Conservation (phyloP, 768 basidiomycete species). For the Lactarius tabidus region DNA sequence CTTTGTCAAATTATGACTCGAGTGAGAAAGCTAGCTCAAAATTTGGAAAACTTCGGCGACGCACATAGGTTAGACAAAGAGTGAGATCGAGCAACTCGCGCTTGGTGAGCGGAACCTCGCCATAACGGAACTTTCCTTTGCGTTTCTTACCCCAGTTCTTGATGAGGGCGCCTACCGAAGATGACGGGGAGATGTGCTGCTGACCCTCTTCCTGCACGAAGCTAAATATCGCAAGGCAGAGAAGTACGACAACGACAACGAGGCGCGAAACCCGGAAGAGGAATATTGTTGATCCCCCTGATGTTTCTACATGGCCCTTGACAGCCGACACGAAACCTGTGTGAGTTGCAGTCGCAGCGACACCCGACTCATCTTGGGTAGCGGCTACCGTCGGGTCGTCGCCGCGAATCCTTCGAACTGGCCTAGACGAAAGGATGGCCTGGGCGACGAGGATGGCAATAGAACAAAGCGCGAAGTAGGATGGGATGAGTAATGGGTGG, state of each 20-base stretch:
- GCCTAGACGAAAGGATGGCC: neutral
- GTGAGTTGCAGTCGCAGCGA: neutral
- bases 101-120: neutral
- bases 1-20: conserved; percentile 7
- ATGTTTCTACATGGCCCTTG: conserved; percentile 36
- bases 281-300: conserved; percentile 48
- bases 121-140: conserved; percentile 16
- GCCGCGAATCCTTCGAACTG: neutral
- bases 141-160: conserved; percentile 31
- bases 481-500: conserved; percentile 19
- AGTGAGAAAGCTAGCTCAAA: neutral
- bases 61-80: conserved; percentile 35
- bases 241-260: conserved; percentile 41
- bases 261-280: conserved; percentile 45
- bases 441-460: conserved; percentile 4
- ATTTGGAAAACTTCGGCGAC: conserved; percentile 15
- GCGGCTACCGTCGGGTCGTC: neutral
- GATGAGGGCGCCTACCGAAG: neutral
- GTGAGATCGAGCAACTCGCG: conserved; percentile 22
- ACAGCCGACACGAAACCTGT: conserved; percentile 14
- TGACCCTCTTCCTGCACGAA: conserved; percentile 35
- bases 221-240: conserved; percentile 47
- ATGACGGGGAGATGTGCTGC: neutral
- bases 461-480: conserved; percentile 13
- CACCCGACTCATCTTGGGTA: neutral